Conservation (phyloP, 139 green algal species). For the Tetraselmis striata region DNA sequence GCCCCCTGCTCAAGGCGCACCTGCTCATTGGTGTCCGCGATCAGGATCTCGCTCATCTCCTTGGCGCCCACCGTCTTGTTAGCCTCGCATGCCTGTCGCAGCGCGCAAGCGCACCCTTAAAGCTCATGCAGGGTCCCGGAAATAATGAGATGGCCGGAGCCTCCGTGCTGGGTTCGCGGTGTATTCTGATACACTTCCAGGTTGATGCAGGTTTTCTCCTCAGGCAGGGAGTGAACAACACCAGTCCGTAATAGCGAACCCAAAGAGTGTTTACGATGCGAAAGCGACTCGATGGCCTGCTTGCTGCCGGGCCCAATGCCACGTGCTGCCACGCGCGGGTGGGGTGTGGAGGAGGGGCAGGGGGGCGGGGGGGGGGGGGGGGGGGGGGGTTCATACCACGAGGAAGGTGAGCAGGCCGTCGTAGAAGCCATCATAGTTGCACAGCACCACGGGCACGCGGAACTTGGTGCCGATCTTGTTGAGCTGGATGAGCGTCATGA, state of each 20-base stretch:
- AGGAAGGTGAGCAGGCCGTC: constrained; percentile 42
- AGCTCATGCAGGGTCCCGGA: not conserved
- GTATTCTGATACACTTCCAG: no score
- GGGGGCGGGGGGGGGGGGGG: no score
- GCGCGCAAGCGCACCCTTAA: not conserved
- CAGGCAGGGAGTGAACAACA: not conserved
- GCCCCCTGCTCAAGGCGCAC: no score
- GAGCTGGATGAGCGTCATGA: constrained; percentile 53
- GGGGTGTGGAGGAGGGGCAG: no score
- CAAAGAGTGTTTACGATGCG: no score
- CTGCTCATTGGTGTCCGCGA: constrained; percentile 39
- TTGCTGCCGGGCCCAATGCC: no score
- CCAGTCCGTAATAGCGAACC: no score
- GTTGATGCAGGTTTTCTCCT: not conserved
- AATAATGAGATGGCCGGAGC: no score
- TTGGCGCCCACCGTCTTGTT: constrained; percentile 29
- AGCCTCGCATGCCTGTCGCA: constrained; percentile 19
- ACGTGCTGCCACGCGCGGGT: no score
- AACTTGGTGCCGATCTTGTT: constrained; percentile 31
- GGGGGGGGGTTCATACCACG: no score
- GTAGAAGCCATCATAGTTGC: constrained; percentile 58
- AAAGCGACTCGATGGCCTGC: no score
- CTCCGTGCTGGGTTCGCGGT: no score
- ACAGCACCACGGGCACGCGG: constrained; percentile 28
- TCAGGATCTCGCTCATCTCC: constrained; percentile 43